These are phyloP conservation scores for Nyctanthes arbortristis DNA, from an alignment of 257 asterid species.

Conservation along the genomic window DNA sequence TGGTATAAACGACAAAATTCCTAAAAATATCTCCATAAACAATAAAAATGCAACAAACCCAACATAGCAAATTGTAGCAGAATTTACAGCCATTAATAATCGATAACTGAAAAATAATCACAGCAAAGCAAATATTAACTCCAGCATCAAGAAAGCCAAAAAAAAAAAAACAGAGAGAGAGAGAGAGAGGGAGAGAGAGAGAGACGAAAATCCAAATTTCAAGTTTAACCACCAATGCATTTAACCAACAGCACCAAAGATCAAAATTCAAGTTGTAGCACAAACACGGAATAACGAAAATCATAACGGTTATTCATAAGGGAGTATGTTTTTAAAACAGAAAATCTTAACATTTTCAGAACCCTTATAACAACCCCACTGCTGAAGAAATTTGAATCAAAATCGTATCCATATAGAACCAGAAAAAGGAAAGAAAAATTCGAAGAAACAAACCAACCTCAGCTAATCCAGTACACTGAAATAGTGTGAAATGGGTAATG, in stretches of 20 bases:
- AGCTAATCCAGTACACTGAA: constrained; percentile 19
- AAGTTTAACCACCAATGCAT: too few relatives aligned
- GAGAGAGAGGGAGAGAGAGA: too few relatives aligned
- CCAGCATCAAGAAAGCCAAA: not conserved
- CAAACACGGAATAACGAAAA: not conserved
- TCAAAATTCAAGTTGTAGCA: too few relatives aligned
- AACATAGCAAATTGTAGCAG: constrained; percentile 20
- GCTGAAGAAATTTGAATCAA: not conserved
- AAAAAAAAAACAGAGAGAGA: too few relatives aligned
- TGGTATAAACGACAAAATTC: too few relatives aligned
- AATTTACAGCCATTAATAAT: not conserved
- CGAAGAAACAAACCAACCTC: constrained; percentile 30
- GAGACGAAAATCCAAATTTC: too few relatives aligned
- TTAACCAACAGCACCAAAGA: too few relatives aligned
- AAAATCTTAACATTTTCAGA: not conserved
- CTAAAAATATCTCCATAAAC: too few relatives aligned
- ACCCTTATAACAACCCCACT: not conserved
- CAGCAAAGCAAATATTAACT: not conserved
- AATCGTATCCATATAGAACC: not conserved
- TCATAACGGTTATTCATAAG: too few relatives aligned
- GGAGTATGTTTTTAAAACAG: not conserved
- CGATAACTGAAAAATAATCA: not conserved
- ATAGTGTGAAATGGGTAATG: constrained; percentile 13
- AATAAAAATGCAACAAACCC: constrained; percentile 5
- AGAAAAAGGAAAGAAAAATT: not conserved